These are phyloP conservation scores for Cytospora mali DNA, from an alignment of 2,329 filamentous ascomycete species.

Conservation along the genomic window DNA sequence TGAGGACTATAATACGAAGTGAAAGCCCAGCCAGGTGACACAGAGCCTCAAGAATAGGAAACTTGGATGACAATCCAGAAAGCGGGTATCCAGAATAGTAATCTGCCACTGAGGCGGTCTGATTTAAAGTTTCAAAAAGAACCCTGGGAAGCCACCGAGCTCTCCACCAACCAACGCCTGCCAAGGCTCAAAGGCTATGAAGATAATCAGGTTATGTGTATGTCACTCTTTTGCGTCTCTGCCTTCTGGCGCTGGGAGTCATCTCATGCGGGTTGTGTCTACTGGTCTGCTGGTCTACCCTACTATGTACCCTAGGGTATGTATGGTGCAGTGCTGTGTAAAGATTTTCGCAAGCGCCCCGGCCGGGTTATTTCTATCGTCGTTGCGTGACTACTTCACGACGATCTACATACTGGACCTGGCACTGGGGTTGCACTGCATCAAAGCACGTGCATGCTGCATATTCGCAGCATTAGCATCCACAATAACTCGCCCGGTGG, in stretches of 20 bases:
- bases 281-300: no score
- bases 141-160: not conserved
- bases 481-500: not conserved
- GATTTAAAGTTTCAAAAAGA: not conserved
- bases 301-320: no score
- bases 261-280: no score
- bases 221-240: not conserved
- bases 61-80: not conserved
- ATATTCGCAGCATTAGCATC: not conserved
- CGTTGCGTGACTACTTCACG: not conserved
- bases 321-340: not conserved
- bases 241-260: no score
- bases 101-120: not conserved
- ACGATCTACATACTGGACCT: constrained; percentile 2
- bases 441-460: not conserved
- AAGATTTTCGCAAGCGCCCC: not conserved
- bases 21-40: no score
- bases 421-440: not conserved
- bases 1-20: no score
- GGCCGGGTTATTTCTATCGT: not conserved
- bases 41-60: no score
- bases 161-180: not conserved
- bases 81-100: not conserved
- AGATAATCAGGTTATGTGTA: not conserved
- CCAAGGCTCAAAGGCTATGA: not conserved